phyloP scores from a whole-genome alignment of 129 eudicot species.

The Escallonia rubra region DNA sequence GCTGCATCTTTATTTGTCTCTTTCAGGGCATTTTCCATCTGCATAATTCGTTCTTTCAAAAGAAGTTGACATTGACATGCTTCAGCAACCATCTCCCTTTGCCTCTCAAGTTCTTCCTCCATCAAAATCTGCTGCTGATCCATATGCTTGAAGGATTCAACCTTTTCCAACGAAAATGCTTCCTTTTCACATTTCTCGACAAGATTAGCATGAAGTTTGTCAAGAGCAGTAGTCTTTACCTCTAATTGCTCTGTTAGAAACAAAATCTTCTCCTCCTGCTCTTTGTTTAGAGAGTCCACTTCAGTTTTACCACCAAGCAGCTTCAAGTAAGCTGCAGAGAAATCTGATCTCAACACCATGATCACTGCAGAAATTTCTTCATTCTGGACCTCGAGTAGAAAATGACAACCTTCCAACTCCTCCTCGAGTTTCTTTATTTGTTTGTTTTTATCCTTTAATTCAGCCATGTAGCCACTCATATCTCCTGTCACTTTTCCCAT shows the following conservation, averaged over 20 bases:
- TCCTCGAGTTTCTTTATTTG: constrained; percentile 31
- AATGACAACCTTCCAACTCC: constrained; percentile 38
- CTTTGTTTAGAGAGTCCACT: constrained; percentile 22
- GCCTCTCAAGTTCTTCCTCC: constrained; percentile 35
- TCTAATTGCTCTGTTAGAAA: constrained; percentile 32
- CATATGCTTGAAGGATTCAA: constrained; percentile 22
- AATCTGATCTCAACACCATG: constrained; percentile 45
- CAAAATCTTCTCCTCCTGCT: constrained; percentile 27
- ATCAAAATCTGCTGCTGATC: constrained; percentile 18
- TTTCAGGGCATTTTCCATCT: constrained; percentile 33
- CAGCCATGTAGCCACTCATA: constrained; percentile 21
- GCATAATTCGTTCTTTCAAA: constrained; percentile 34
- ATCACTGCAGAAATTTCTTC: constrained; percentile 39
- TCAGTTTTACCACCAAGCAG: constrained; percentile 18
- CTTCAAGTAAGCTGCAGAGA: constrained; percentile 29
- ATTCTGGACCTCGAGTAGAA: constrained; percentile 29
- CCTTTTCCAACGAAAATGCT: constrained; percentile 27
- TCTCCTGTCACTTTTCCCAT: constrained; percentile 35
- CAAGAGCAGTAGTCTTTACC: constrained; percentile 22
- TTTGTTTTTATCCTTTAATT: constrained; percentile 35
- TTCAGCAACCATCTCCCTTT: constrained; percentile 35
- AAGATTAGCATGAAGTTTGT: constrained; percentile 20
- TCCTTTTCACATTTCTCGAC: constrained; percentile 34
- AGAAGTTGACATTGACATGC: constrained; percentile 28
- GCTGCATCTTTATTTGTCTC: constrained; percentile 10